These are phyloP conservation scores for Pseudogymnoascus sp. DNA, from an alignment of 2,329 filamentous ascomycete species.

Conservation along the genomic window DNA sequence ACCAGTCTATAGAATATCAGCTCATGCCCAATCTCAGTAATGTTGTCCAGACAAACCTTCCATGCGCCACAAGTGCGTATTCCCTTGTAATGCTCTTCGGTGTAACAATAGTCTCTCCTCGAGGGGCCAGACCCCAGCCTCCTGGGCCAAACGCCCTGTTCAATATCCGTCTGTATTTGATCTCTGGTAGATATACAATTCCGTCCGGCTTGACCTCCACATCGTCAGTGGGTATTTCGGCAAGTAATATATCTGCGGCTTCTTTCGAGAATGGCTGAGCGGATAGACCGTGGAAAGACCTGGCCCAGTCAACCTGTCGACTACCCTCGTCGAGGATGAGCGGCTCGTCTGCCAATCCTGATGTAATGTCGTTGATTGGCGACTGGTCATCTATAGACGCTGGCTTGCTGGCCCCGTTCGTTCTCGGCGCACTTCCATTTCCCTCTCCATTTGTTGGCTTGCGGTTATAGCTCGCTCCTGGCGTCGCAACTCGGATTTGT, in stretches of 20 bases:
- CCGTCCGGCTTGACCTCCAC: constrained; percentile 98
- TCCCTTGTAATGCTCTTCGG: constrained; percentile 65
- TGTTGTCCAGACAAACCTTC: constrained; percentile 55
- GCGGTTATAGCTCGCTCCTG: constrained; percentile 22
- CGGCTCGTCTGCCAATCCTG: constrained; percentile 45
- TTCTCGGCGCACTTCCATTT: not conserved
- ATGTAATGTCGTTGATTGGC: constrained; percentile 35
- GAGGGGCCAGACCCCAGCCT: constrained; percentile 87
- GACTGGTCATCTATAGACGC: constrained; percentile 43
- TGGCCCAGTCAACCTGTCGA: constrained; percentile 63
- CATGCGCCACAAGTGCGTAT: constrained; percentile 83
- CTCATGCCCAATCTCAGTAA: not conserved
- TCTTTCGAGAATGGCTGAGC: constrained; percentile 57
- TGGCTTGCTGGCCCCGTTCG: constrained; percentile 37
- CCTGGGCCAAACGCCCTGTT: constrained; percentile 91
- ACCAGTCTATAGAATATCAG: constrained; percentile 59
- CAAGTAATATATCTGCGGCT: constrained; percentile 52
- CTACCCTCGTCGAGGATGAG: constrained; percentile 39
- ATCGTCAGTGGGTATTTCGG: constrained; percentile 62
- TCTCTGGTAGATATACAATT: constrained; percentile 92
- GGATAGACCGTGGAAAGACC: constrained; percentile 63
- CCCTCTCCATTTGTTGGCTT: constrained; percentile 15
- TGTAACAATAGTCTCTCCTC: constrained; percentile 63
- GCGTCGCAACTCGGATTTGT: constrained; percentile 18
- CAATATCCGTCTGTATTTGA: constrained; percentile 89